Percentiles rank a stretch among this genome's conserved stretches.
Conservation (phyloP, 2,329 filamentous ascomycete species). For the Beauveria asiatica region DNA sequence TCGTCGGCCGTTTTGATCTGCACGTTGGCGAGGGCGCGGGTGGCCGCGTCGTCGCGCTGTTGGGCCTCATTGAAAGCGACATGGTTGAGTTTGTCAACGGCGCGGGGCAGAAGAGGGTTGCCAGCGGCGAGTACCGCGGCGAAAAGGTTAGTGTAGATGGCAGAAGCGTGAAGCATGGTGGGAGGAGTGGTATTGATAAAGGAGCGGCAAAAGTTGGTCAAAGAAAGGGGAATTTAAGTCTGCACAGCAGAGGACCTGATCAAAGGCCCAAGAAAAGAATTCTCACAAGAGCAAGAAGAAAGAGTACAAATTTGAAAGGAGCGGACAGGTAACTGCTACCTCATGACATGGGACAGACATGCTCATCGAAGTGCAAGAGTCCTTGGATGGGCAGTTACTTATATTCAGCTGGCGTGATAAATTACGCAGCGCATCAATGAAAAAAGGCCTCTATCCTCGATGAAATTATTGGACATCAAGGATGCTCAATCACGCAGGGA, state of each 20-base stretch:
- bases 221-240: slow-evolving; percentile 21
- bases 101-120: slow-evolving; percentile 22
- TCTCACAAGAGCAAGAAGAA: slow-evolving; percentile 9
- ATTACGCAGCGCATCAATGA: background rate
- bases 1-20: slow-evolving; percentile 37
- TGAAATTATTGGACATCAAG: background rate
- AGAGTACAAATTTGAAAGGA: slow-evolving; percentile 11
- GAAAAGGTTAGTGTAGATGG: slow-evolving; percentile 10
- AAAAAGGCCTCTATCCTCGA: no score
- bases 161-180: slow-evolving; percentile 15
- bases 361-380: background rate
- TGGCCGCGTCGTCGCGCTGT: slow-evolving; percentile 34
- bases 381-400: background rate
- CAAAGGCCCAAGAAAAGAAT: slow-evolving; percentile 10
- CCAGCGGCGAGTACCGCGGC: slow-evolving; percentile 20
- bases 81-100: slow-evolving; percentile 33
- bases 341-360: slow-evolving; percentile 1
- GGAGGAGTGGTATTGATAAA: slow-evolving; percentile 9
- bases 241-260: slow-evolving; percentile 23
- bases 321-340: background rate
- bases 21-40: slow-evolving; percentile 34
- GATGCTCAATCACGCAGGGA: background rate
- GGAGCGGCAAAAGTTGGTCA: background rate
- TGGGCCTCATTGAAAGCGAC: slow-evolving; percentile 33
- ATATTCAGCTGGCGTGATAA: background rate